Percentiles rank a stretch among this genome's conserved stretches.
These are phyloP conservation scores for Poa annua DNA, from an alignment of 176 grass and related monocot species.

Conservation along the genomic window DNA sequence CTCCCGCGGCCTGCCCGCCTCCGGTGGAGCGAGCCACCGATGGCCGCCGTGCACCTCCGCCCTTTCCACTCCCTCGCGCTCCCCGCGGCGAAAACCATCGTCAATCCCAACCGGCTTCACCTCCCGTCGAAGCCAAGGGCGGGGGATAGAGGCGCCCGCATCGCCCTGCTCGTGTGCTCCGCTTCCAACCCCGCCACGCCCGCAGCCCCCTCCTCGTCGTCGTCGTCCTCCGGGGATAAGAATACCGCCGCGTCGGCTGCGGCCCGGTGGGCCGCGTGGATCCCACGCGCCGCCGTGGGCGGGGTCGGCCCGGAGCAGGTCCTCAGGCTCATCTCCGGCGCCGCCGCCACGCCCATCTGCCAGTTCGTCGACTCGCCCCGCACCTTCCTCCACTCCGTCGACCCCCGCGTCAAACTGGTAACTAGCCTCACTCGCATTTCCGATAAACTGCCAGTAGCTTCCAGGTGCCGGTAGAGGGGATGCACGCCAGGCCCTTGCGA, in stretches of 20 bases:
- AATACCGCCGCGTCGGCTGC: conserved; percentile 5
- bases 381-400: conserved; percentile 91
- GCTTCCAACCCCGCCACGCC: conserved; percentile 35
- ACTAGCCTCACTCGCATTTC: neutral
- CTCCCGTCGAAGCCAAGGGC: conserved; percentile 20
- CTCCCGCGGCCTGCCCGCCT: neutral
- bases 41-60: conserved; percentile 46
- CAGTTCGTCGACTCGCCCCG: conserved; percentile 86
- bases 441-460: neutral
- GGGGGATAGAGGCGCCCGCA: conserved; percentile 29
- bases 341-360: conserved; percentile 82
- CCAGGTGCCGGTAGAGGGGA: neutral
- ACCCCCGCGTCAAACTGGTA: conserved; percentile 96
- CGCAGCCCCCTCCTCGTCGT: neutral
- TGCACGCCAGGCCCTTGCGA: neutral
- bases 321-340: conserved; percentile 81
- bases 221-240: conserved; percentile 13
- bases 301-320: conserved; percentile 64
- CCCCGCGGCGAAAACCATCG: neutral
- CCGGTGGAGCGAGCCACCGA: conserved; percentile 25
- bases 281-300: conserved; percentile 51
- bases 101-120: neutral
- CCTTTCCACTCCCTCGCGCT: conserved; percentile 25
- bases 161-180: conserved; percentile 46
- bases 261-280: conserved; percentile 64